Base-by-base conservation (phyloP, 2,329 filamentous ascomycete genomes). In the Monilinia vaccinii-corymbosi region DNA sequence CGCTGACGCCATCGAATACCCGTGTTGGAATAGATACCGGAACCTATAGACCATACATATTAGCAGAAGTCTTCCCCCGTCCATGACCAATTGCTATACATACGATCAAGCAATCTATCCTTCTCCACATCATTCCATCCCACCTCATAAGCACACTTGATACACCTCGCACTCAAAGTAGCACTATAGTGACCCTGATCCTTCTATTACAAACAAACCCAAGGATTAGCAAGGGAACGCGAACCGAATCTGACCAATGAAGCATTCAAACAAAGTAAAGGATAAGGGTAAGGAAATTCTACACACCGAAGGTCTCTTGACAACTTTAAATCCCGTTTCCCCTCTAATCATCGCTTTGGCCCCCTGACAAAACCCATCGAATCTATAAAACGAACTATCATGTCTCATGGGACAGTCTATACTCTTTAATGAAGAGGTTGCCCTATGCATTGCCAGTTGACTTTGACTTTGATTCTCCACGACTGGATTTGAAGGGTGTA, bases 351-450 rank as follows among this genome's bases (percentile, higher is more conserved):
- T 64, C 16, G 59, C 57, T 47, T 63, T 67, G 2, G 70, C 67
- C 6, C 70, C 70, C 1, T 70, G 69, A 57, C 70, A 71, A 42
- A 71, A 71, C 2, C 70, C 70, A 14, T 67, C 68, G 50, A 67
- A 67, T 50, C 65, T 68, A 60, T 66, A 70, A 53, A 71, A 71
- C 1, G 70, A 71, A 36, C 61, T 64, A 63, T 71, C 68, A 32
- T 67, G 66, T 14, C 63, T 61, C 47, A 71, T 69, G 5, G 66
- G 68, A 52, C 64, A 63, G 32, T 70, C 67, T 23, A 67, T 64
- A 14, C 66, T 66, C 42, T 62, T 68, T 45, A 67, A 49, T 6
- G 69, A 69, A 9, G 65, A 49, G 8, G 65, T 62, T 8, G 66
- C 51, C 44, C 51, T 63, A 25, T 65, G 58, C n/a, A 67, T 42